phyloP scores from a whole-genome alignment of 805 yeast genomes.

The Suhomyces faveliae region DNA sequence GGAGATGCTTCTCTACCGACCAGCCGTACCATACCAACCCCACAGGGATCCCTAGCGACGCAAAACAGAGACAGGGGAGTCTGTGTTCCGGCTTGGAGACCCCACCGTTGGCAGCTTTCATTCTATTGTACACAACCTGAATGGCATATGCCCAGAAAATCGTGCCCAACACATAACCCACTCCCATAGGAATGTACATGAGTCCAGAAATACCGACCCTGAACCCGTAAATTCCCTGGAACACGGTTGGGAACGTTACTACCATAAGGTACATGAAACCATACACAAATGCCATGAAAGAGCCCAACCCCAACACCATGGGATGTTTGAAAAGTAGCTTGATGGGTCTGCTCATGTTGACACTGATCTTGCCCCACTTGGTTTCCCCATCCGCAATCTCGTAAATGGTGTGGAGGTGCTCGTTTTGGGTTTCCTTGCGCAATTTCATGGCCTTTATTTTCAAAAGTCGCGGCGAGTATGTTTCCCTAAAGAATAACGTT shows the following conservation, averaged over 20 bases:
- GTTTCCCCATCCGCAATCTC: conserved; percentile 33
- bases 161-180: conserved; percentile 35
- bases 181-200: conserved; percentile 41
- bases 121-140: conserved; percentile 22
- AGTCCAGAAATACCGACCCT: conserved; percentile 31
- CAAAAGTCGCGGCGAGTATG: conserved; percentile 36
- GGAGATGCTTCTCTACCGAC: conserved; percentile 35
- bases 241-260: conserved; percentile 37
- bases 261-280: conserved; percentile 44
- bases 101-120: conserved; percentile 29
- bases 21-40: conserved; percentile 43
- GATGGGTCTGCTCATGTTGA: conserved; percentile 32
- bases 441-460: conserved; percentile 25
- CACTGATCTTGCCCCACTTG: conserved; percentile 19
- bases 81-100: conserved; percentile 38
- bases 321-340: conserved; percentile 35
- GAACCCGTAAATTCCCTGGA: conserved; percentile 30
- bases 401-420: conserved; percentile 36
- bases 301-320: conserved; percentile 39
- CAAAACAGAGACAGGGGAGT: conserved; percentile 34
- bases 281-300: conserved; percentile 42
- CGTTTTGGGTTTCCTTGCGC: conserved; percentile 35
- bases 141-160: conserved; percentile 29
- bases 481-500: conserved; percentile 31
- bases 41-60: conserved; percentile 33